Evolutionary conservation across 106 monocot genomes (phyloP).

Genomic region (Alisma plantagoaquatica): DNA sequence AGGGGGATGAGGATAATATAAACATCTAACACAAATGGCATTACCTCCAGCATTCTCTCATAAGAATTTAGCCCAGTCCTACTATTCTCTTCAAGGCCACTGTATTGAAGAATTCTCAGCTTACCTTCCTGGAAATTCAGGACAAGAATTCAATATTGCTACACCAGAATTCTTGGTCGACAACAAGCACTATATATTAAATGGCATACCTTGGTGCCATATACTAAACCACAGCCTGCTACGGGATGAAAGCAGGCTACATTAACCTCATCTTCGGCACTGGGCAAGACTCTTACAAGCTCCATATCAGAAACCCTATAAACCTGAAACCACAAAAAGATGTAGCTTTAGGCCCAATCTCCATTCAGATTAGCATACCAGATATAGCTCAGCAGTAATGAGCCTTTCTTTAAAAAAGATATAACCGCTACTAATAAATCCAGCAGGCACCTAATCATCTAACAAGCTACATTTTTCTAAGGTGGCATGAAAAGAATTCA

Average conservation of each 20-base stretch:
- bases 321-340: no score
- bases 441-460: no score
- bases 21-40: not conserved
- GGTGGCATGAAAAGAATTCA: no score
- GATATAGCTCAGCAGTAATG: no score
- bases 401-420: no score
- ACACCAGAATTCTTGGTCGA: not conserved
- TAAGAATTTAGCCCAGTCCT: slow-evolving; percentile 24
- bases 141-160: not conserved
- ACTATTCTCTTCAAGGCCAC: slow-evolving; percentile 28
- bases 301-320: slow-evolving; percentile 99
- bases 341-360: no score
- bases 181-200: not conserved
- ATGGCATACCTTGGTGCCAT: slow-evolving; percentile 87
- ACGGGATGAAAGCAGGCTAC: slow-evolving; percentile 98
- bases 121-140: slow-evolving; percentile 68
- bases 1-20: not conserved
- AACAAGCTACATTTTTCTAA: no score
- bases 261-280: slow-evolving; percentile 98
- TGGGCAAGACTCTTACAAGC: slow-evolving; percentile 93
- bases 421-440: no score
- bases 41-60: slow-evolving; percentile 46
- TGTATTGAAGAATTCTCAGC: slow-evolving; percentile 73
- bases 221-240: slow-evolving; percentile 83
- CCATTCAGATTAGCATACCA: no score